Conservation (phyloP, 2,329 filamentous ascomycete species). For the Beauveria pseudobassiana region DNA sequence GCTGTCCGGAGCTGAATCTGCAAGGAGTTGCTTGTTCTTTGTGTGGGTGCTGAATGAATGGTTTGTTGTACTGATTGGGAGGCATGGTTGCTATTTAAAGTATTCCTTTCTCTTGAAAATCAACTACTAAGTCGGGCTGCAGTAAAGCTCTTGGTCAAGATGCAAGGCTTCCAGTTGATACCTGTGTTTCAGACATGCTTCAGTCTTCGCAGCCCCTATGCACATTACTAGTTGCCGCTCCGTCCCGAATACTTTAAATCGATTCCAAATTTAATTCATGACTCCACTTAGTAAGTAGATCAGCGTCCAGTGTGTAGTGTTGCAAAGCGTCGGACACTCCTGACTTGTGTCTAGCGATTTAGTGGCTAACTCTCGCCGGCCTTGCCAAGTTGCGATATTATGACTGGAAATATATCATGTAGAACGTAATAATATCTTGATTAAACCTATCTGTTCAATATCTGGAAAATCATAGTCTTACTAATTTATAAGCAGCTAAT, state of each 20-base stretch:
- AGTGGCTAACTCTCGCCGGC: too few species aligned
- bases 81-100: background rate
- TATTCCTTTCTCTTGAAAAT: background rate
- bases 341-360: background rate
- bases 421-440: background rate
- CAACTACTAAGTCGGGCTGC: too few species aligned
- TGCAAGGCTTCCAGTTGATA: background rate
- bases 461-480: too few species aligned
- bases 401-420: background rate
- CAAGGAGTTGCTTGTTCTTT: background rate
- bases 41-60: background rate
- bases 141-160: background rate
- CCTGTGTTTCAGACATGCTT: slow-evolving; percentile 1
- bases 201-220: background rate
- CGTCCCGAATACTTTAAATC: background rate
- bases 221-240: background rate
- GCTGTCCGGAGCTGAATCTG: background rate
- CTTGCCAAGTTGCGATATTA: background rate
- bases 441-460: background rate
- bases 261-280: background rate
- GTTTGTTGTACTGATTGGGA: background rate
- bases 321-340: background rate
- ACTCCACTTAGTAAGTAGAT: background rate
- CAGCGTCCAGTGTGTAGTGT: background rate
- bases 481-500: background rate